phyloP scores from a whole-genome alignment of 2,329 filamentous ascomycete species.

The Colletotrichum orbiculare region DNA sequence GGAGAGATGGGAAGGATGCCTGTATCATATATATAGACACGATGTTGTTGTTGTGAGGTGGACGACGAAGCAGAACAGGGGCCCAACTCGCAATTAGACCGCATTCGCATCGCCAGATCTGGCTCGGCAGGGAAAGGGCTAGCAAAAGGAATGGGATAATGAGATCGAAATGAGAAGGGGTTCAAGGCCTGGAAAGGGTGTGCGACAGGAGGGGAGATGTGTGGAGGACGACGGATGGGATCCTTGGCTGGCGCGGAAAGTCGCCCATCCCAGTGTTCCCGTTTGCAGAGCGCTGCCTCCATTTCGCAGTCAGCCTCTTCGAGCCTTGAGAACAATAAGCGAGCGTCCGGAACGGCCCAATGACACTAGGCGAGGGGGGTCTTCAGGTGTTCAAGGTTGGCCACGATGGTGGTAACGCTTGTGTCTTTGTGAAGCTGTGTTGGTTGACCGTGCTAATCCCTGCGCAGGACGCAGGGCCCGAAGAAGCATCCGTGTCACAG shows the following conservation, averaged over 20 bases:
- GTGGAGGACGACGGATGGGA: constrained; percentile 20
- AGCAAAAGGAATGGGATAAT: constrained; percentile 32
- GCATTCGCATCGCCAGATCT: constrained; percentile 35
- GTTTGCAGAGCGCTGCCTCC: constrained; percentile 29
- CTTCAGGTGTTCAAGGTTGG: constrained; percentile 3
- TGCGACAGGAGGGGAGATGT: constrained; percentile 28
- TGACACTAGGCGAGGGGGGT: constrained; percentile 22
- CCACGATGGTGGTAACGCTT: constrained; percentile 33
- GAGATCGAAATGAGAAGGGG: constrained; percentile 32
- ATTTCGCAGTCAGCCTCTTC: constrained; percentile 32
- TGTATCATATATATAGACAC: constrained; percentile 36
- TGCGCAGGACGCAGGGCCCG: constrained; percentile 18
- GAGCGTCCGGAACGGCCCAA: constrained; percentile 23
- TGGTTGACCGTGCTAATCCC: too few species aligned
- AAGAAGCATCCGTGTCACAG: constrained; percentile 27
- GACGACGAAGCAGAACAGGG: constrained; percentile 29
- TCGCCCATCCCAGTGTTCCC: constrained; percentile 21
- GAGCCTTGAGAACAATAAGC: constrained; percentile 7
- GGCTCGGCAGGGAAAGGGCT: constrained; percentile 26
- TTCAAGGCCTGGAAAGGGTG: constrained; percentile 28
- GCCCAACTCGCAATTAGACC: constrained; percentile 18
- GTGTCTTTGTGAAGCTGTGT: not conserved
- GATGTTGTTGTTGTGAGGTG: constrained; percentile 25
- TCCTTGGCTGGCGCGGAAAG: constrained; percentile 34
- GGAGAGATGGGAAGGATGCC: constrained; percentile 20